These are phyloP conservation scores for Fusarium sacchari DNA, from an alignment of 2,329 filamentous ascomycete genomes.

Conservation along the genomic window DNA sequence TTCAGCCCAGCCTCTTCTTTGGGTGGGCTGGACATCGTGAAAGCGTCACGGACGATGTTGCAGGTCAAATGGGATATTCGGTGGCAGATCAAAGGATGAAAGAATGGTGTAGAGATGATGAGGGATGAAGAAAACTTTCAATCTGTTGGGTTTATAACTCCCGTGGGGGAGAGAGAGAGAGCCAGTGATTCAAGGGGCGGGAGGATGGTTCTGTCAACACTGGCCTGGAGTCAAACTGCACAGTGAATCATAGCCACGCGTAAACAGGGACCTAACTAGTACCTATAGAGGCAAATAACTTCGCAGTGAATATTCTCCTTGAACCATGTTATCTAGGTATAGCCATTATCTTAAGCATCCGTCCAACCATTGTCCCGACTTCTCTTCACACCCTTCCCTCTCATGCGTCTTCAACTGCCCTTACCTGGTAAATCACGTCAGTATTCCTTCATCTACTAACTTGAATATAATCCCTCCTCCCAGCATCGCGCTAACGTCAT, in stretches of 20 bases:
- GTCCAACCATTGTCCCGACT: too few species aligned
- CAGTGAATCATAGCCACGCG: background rate
- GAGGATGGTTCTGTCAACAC: background rate
- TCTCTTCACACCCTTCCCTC: background rate
- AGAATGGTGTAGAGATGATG: background rate
- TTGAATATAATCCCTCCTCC: background rate
- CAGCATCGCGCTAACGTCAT: background rate
- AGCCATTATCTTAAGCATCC: background rate
- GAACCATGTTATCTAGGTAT: too few species aligned
- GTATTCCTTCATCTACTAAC: background rate
- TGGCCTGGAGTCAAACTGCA: background rate
- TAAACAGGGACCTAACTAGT: too few species aligned
- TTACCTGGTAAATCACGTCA: background rate
- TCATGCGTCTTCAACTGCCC: background rate
- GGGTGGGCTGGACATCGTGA: background rate
- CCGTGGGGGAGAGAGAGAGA: background rate
- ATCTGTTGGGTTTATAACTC: too few species aligned
- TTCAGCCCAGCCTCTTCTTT: background rate
- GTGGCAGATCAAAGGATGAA: too few species aligned
- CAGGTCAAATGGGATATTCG: background rate
- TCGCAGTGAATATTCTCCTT: background rate
- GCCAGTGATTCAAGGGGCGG: background rate
- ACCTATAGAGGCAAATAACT: background rate
- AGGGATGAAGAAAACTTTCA: background rate
- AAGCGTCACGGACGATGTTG: too few species aligned